Evolutionary conservation across 2,329 filamentous ascomycete genomes (phyloP), one percentile per base, ranked within the genome.

Genomic region (Penicillium decumbens): DNA sequence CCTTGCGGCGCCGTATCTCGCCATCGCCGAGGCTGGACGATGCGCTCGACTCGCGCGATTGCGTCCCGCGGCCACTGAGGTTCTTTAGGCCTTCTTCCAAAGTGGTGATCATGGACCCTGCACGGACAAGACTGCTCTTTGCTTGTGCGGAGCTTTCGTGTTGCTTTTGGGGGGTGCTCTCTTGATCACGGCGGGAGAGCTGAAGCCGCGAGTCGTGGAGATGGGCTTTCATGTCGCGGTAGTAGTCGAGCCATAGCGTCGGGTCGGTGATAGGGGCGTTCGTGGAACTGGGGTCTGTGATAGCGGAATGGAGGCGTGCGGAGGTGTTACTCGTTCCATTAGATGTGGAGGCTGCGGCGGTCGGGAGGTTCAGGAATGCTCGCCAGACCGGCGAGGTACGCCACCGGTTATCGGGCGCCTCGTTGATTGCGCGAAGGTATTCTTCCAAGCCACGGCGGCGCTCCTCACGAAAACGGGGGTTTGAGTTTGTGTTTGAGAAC

Each of bases 121-220:
- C 80, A 39, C 79, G 73, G 23, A 84, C 75, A 9, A 85, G 74
- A 44, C 73, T 75, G 37, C 76, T 77, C 69, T 85, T 85, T 38
- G 82, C 82, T 24, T 78, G 77, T 6, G 80, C 80, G 7, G 79
- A 77, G n/a, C 77, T 78, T 58, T 83, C 79, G 60, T 85, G 82
- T 64, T 85, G 82, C 45, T 76, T 75, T 50, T 81, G 78, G 2
- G 81, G 77, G 3, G 76, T 77, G 1, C 73, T 75, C 9, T 81
- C 81, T 57, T 82, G 78, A 54, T 85, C 82, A 10, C 82, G 68
- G 39, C 77, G 72, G 40, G 80, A 82, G n/a, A 85, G 68, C 59
- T 78, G 76, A 18, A 80, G 65, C 7, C 82, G 65, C 2, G 81
- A 80, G 49, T 82, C 77, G 57, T 83, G 81, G n/a, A 85, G 71